phyloP scores from a whole-genome alignment of 176 grass and related monocot species.

The Zizania latifolia region DNA sequence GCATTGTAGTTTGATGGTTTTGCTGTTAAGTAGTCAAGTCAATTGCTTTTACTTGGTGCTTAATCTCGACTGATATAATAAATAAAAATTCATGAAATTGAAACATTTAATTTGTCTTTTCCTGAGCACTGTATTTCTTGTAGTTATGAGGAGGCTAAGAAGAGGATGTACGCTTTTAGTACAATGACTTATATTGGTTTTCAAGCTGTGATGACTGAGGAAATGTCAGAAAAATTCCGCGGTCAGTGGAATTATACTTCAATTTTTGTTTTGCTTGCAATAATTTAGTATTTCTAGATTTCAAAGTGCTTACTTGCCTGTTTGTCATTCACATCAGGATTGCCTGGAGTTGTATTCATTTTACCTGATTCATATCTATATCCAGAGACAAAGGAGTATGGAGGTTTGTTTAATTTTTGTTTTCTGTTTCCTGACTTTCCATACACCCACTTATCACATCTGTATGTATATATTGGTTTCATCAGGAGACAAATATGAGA shows the following conservation, averaged over 20 bases:
- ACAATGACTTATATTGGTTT: conserved; percentile 91
- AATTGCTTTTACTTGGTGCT: neutral
- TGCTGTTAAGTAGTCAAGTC: neutral
- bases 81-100: conserved; percentile 1
- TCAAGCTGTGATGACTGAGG: conserved; percentile 84
- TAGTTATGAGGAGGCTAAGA: conserved; percentile 89
- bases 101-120: conserved; percentile 17
- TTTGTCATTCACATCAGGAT: conserved; percentile 48
- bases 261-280: neutral
- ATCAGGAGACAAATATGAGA: conserved; percentile 90
- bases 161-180: conserved; percentile 83
- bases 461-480: conserved; percentile 22
- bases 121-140: conserved; percentile 16
- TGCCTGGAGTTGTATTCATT: conserved; percentile 95
- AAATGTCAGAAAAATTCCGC: conserved; percentile 91
- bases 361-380: conserved; percentile 92
- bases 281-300: neutral
- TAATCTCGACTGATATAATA: neutral
- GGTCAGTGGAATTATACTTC: conserved; percentile 32
- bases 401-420: conserved; percentile 52
- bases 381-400: conserved; percentile 90
- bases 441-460: neutral
- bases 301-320: conserved; percentile 4
- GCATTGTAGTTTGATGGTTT: neutral
- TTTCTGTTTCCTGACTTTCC: neutral